Percentiles rank a stretch among this genome's conserved stretches.
These are phyloP conservation scores for Trapa incisa DNA, from an alignment of 345 rosid genomes.

Conservation along the genomic window DNA sequence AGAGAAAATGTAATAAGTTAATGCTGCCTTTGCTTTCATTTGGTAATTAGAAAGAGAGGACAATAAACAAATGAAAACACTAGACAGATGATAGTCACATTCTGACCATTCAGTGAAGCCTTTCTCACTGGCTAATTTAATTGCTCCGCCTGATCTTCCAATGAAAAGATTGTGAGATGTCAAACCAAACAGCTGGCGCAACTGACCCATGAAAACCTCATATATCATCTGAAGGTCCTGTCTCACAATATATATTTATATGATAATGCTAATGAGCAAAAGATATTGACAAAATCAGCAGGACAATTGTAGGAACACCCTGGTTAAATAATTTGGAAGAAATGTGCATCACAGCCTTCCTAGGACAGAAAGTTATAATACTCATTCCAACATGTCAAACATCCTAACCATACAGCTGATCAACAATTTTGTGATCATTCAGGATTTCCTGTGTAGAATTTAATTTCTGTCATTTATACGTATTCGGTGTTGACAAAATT, in stretches of 20 bases:
- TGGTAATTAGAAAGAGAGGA: too few relatives aligned
- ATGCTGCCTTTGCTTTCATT: neutral
- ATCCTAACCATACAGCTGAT: neutral
- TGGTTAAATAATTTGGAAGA: neutral
- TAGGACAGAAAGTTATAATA: neutral
- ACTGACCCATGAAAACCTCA: constrained; percentile 88
- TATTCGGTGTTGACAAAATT: neutral
- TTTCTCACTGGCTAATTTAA: constrained; percentile 57
- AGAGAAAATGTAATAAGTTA: neutral
- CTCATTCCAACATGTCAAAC: neutral
- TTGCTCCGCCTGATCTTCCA: constrained; percentile 48
- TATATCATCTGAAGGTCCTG: constrained; percentile 72
- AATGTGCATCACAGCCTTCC: neutral
- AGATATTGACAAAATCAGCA: neutral
- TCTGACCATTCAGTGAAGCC: constrained; percentile 87
- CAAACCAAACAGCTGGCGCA: constrained; percentile 78
- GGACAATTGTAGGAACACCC: neutral
- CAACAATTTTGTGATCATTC: neutral
- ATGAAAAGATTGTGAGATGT: constrained; percentile 40
- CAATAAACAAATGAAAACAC: neutral
- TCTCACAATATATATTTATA: constrained; percentile 14
- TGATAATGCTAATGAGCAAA: constrained; percentile 3
- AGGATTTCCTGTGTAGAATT: neutral
- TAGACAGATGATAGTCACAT: neutral
- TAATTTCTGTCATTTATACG: neutral